phyloP scores from a whole-genome alignment of 2,329 filamentous ascomycete genomes.

The Thelonectria discophora region DNA sequence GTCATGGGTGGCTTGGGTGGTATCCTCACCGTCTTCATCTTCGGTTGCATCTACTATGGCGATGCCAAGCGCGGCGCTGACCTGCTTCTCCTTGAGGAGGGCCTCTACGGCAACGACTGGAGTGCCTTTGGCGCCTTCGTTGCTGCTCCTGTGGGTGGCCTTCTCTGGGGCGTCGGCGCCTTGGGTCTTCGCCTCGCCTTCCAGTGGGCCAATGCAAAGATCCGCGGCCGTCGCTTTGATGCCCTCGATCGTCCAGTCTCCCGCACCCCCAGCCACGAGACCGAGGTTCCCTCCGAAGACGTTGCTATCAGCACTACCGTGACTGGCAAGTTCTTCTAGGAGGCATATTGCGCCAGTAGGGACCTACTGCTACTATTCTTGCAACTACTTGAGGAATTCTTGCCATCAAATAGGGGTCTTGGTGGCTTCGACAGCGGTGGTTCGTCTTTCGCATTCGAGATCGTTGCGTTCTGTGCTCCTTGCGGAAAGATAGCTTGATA shows the following conservation, averaged over 20 bases:
- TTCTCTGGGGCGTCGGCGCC: constrained; percentile 75
- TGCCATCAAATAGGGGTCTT: not conserved
- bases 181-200: constrained; percentile 67
- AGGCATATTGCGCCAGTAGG: constrained; percentile 13
- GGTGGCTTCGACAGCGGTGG: not conserved
- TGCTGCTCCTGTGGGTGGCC: constrained; percentile 77
- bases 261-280: constrained; percentile 42
- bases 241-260: constrained; percentile 67
- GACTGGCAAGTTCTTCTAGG: constrained; percentile 65
- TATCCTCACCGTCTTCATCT: constrained; percentile 82
- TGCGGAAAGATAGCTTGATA: no score
- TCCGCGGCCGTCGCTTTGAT: constrained; percentile 69
- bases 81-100: constrained; percentile 76
- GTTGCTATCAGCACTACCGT: constrained; percentile 43
- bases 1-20: constrained; percentile 81
- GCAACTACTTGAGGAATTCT: not conserved
- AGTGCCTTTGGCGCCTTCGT: constrained; percentile 85
- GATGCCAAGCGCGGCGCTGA: constrained; percentile 69
- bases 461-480: no score
- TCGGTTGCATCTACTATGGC: constrained; percentile 81
- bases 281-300: constrained; percentile 41
- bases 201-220: constrained; percentile 66
- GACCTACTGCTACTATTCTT: constrained; percentile 17
- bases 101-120: constrained; percentile 82
- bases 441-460: no score